Evolutionary conservation across 1,284 basidiomycete species (phyloP), one percentile per base, ranked within the genome.

Genomic region (Melampsora larici-populina): DNA sequence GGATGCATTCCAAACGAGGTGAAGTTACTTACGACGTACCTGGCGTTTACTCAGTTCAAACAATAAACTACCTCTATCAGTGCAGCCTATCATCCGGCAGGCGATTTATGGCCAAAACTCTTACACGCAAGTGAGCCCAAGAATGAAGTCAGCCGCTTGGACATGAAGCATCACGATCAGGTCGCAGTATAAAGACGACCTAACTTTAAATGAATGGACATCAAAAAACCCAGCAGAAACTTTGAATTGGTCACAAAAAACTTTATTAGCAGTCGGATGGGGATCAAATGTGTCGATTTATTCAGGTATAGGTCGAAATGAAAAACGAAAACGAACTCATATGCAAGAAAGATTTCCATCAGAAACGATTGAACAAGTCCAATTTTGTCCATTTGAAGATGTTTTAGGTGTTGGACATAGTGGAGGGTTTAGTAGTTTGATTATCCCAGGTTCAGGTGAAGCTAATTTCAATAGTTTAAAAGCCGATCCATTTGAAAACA

Each of bases 381-480:
- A 89, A 73, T 81, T 80, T 85, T 91, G 91, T 80, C 95, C 96
- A 4, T 98, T 92, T 86, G 92, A 95, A 83, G 96, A 99, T 85
- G 86, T 94, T 17, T 88, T 99, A 33, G 92, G 91, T 0, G 87
- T 98, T 33, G 88, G 86, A 85, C 87, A 88, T 81, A 86, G 80
- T 1, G 85, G 86, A 0, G 96, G 96, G 0, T 87, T 98, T 33
- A 92, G 91, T 1, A 91, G 88, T 66, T 87, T 98, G 64, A 86
- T 99, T 72, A 90, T 99, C 0, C 96, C 96, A 0, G 96, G 96
- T 18, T 86, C 90, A 4, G 96, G 96, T 58, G 95, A 99, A 84
- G 89, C 94, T 63, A 94, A 97, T 86, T 97, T 95, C 83, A 97
- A 99, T 84, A 92, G 91, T 78, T 85, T 87, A 29, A 96, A 99